Base-by-base conservation (phyloP, 768 basidiomycete genomes). In the Boletus bicolor region DNA sequence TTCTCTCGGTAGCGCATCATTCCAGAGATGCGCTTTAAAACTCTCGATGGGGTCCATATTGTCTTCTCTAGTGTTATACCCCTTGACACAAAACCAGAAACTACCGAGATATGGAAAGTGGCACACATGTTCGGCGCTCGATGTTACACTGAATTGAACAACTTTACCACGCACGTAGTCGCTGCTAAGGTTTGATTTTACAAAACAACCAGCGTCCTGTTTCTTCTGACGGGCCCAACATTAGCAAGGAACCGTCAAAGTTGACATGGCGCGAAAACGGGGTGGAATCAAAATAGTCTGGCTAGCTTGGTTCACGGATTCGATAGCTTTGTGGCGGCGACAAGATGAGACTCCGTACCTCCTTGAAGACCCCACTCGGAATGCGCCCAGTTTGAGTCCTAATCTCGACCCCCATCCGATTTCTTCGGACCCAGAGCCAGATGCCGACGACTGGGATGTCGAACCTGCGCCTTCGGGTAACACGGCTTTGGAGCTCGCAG, bases 21-120 rank as follows among this genome's bases (percentile, higher is more conserved):
- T 49, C 91, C 92, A 14, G 76, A 77, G 51, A 79, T 96, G 71
- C 87, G 96, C 51, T 68, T 77, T 24, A 80, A 83, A 62, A 87
- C 91, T 0, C 79, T 98, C n/a, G 78, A 80, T 36, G 91, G 89
- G 30, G 80, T 87, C 30, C 84, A 89, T 65, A 81, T 99, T 34
- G 78, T 96, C 36, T 98, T 99, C 73, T 98, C 96, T 1, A 92
- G 94, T 54, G 85, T 99, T 39, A 94, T 98, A 53, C 94, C 96
- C 5, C 81, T 95, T n/a, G 88, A 93, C 64, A 86, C 84, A 4
- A 77, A 75, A 53, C 89, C 92, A 37, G 87, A 93, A 69, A 77
- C 78, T 46, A 90, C 82, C 49, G 92, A 93, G 64, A 83, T 93
- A 48, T 96, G 93, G 93, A 79, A 82, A 61, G 79, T 87, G 68